phyloP scores from a whole-genome alignment of 768 basidiomycete genomes.

The Podaxis rugospora region DNA sequence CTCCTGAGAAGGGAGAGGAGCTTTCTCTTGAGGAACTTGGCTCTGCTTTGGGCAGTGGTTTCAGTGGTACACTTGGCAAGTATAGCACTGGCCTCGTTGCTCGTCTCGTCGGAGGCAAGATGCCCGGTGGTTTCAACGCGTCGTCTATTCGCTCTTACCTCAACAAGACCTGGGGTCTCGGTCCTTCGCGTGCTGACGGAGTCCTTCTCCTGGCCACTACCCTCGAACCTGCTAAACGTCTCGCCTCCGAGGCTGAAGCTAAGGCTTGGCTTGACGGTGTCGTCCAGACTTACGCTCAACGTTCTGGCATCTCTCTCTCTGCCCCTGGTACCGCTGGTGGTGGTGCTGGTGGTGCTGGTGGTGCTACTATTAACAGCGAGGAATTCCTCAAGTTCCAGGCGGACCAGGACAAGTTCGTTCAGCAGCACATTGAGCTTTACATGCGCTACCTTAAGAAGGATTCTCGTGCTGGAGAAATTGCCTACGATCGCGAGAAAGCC shows the following conservation, averaged over 20 bases:
- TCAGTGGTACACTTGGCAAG: conserved; percentile 86
- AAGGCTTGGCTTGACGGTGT: conserved; percentile 91
- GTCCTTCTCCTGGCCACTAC: conserved; percentile 90
- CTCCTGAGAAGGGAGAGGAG: conserved; percentile 98
- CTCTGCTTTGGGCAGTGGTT: conserved; percentile 74
- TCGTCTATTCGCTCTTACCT: conserved; percentile 88
- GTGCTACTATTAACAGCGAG: conserved; percentile 93
- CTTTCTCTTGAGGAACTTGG: conserved; percentile 95
- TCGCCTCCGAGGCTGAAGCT: conserved; percentile 86
- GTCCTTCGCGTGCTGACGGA: conserved; percentile 81
- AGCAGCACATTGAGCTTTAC: conserved; percentile 91
- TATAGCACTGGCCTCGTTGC: conserved; percentile 89
- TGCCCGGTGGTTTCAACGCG: conserved; percentile 98
- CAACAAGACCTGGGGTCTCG: conserved; percentile 94
- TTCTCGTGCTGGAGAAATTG: conserved; percentile 87
- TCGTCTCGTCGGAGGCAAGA: conserved; percentile 90
- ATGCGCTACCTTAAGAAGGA: conserved; percentile 96
- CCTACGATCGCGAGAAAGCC: conserved; percentile 83
- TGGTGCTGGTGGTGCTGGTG: conserved; percentile 62
- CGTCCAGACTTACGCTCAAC: conserved; percentile 81
- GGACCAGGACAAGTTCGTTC: conserved; percentile 88
- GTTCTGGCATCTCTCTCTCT: conserved; percentile 81
- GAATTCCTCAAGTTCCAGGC: conserved; percentile 96
- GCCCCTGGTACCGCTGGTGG: conserved; percentile 60
- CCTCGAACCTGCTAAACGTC: conserved; percentile 90